Evolutionary conservation across 441 rosid species (phyloP).

Genomic region (Erodium chrysanthum): DNA sequence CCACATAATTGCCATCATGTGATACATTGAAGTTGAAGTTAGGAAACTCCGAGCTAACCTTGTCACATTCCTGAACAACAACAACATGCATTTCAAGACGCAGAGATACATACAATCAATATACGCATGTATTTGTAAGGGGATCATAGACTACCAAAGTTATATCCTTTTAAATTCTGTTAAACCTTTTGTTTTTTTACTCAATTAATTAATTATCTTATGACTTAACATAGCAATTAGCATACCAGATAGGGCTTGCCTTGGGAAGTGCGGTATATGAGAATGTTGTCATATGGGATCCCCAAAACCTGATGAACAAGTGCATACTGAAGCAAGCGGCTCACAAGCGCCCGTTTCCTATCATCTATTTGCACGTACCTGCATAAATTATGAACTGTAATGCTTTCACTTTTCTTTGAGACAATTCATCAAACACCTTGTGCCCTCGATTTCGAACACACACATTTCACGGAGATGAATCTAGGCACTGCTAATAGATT

Average conservation of each 20-base stretch:
- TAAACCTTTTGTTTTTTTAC: too few species aligned
- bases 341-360: conserved; percentile 45
- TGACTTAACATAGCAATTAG: too few species aligned
- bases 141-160: not conserved
- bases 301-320: conserved; percentile 38
- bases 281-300: conserved; percentile 32
- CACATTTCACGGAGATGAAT: too few species aligned
- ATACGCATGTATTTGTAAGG: too few species aligned
- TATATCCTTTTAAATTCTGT: not conserved
- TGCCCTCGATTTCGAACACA: too few species aligned
- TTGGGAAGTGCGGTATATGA: conserved; percentile 42
- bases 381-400: not conserved
- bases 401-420: not conserved
- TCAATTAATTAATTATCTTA: too few species aligned
- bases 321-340: conserved; percentile 50
- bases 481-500: too few species aligned
- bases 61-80: conserved; percentile 34
- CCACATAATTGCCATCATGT: conserved; percentile 65
- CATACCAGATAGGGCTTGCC: conserved; percentile 61
- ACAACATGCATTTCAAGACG: conserved; percentile 10
- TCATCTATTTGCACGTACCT: conserved; percentile 49
- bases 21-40: conserved; percentile 64
- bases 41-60: conserved; percentile 26
- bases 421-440: not conserved
- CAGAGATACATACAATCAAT: not conserved